phyloP scores from a whole-genome alignment of 2,329 filamentous ascomycete genomes.

The Ophiosphaerella herpotricha region DNA sequence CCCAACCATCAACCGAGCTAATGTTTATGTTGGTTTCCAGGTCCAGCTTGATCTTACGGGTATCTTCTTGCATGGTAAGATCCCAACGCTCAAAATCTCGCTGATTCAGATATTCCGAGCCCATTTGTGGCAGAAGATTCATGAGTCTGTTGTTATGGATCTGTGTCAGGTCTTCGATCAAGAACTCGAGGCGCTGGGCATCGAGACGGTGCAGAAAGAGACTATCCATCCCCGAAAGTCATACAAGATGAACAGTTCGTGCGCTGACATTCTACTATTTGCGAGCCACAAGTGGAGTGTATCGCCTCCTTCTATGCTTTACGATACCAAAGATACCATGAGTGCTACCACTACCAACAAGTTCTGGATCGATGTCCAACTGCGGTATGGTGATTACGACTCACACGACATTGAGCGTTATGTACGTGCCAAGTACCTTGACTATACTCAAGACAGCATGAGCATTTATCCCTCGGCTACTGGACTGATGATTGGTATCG shows the following conservation, averaged over 20 bases:
- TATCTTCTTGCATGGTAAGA: slow-evolving; percentile 99
- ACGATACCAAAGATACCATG: slow-evolving; percentile 95
- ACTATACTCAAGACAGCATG: slow-evolving; percentile 98
- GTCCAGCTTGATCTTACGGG: slow-evolving; percentile 96
- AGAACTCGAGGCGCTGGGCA: slow-evolving; percentile 91
- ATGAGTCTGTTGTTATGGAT: slow-evolving; percentile 99
- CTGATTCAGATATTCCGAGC: slow-evolving; percentile 99
- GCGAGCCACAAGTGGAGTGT: slow-evolving; percentile 99
- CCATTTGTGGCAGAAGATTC: slow-evolving; percentile 99
- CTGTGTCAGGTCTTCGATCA: slow-evolving; percentile 98
- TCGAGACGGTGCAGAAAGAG: slow-evolving; percentile 98
- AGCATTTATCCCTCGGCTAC: slow-evolving; percentile 98
- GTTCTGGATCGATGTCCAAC: slow-evolving; percentile 97
- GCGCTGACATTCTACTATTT: slow-evolving; percentile 94
- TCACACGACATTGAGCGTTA: slow-evolving; percentile 99
- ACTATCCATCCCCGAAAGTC: slow-evolving; percentile 99
- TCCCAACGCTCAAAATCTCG: slow-evolving; percentile 96
- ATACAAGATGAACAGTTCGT: slow-evolving; percentile 99
- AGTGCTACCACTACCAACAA: slow-evolving; percentile 96
- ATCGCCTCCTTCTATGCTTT: slow-evolving; percentile 86
- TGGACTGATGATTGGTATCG: slow-evolving; percentile 95
- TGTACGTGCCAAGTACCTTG: slow-evolving; percentile 94
- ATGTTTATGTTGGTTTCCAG: slow-evolving; percentile 99
- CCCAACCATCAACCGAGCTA: slow-evolving; percentile 85
- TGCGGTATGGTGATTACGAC: slow-evolving; percentile 97